A percentile compares a stretch with the other conserved stretches of the same genome.
phyloP scores from a whole-genome alignment of 1,284 basidiomycete species.

The Puccinia hordei region DNA sequence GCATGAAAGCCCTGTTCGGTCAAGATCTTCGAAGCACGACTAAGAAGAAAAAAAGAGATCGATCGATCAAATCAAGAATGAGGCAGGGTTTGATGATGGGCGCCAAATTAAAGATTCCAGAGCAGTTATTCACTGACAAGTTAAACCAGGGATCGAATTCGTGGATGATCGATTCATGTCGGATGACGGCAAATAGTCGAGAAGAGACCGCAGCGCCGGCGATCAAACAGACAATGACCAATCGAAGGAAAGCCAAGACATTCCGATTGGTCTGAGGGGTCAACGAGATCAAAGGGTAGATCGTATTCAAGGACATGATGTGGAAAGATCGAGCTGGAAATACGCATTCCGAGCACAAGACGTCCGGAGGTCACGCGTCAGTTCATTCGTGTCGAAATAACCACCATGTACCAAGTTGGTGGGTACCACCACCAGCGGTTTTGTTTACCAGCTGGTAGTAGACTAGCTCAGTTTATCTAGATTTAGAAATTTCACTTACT shows the following conservation, averaged over 20 bases:
- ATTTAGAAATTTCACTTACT: not conserved
- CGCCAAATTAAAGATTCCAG: constrained; percentile 29
- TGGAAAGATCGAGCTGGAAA: too few species aligned
- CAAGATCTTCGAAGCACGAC: constrained; percentile 84
- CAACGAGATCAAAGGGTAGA: constrained; percentile 46
- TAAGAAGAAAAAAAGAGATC: constrained; percentile 59
- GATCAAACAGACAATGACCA: constrained; percentile 58
- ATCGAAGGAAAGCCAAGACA: constrained; percentile 39
- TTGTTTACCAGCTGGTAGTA: too few species aligned
- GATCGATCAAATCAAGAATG: too few species aligned
- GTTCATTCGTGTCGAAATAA: too few species aligned
- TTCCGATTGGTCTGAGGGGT: constrained; percentile 38
- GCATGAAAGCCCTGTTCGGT: constrained; percentile 93
- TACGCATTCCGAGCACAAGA: too few species aligned
- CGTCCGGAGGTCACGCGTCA: not conserved
- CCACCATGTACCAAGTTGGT: too few species aligned
- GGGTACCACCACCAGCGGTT: too few species aligned
- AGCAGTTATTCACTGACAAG: constrained; percentile 70
- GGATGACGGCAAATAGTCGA: constrained; percentile 93
- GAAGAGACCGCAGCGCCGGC: constrained; percentile 83
- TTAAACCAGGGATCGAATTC: constrained; percentile 99
- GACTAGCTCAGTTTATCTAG: not conserved
- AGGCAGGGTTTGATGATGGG: not conserved
- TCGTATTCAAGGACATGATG: constrained; percentile 48
- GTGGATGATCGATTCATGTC: constrained; percentile 98